These are phyloP conservation scores for Saitozyma podzolica DNA, from an alignment of 768 basidiomycete species.

Conservation along the genomic window DNA sequence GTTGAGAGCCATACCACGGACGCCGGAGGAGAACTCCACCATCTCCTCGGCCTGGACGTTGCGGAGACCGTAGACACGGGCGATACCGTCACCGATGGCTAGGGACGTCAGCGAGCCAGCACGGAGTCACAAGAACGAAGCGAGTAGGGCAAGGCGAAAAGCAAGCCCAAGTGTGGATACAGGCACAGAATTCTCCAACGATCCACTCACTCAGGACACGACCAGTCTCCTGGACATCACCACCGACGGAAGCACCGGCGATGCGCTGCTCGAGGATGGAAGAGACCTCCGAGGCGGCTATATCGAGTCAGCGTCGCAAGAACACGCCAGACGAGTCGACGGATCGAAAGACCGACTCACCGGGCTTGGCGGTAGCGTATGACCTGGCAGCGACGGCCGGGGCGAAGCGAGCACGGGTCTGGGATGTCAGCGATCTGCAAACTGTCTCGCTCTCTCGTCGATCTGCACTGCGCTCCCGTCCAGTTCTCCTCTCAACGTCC, in stretches of 20 bases:
- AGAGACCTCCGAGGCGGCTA: constrained; percentile 98
- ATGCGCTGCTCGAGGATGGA: constrained; percentile 99
- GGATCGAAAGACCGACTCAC: constrained; percentile 58
- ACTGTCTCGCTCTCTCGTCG: not conserved
- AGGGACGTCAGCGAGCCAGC: constrained; percentile 7
- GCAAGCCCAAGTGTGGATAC: no score
- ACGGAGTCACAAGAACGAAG: not conserved
- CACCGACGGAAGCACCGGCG: constrained; percentile 82
- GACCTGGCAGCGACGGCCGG: constrained; percentile 59
- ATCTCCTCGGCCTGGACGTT: constrained; percentile 99
- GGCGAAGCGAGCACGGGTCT: constrained; percentile 51
- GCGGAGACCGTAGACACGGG: constrained; percentile 93
- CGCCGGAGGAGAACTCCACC: constrained; percentile 99
- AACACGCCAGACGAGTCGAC: constrained; percentile 20
- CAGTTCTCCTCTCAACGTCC: not conserved
- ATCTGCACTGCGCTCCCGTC: not conserved
- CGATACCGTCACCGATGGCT: constrained; percentile 97
- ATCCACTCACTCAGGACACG: constrained; percentile 85
- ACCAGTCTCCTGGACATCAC: constrained; percentile 98
- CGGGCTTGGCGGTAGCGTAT: constrained; percentile 98
- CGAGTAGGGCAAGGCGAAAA: no score
- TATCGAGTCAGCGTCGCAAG: constrained; percentile 8
- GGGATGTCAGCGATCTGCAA: constrained; percentile 21
- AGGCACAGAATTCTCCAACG: not conserved
- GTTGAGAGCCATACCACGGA: constrained; percentile 99